Conservation (phyloP, 805 yeast genomes). For the Wickerhamiella dianesei region DNA sequence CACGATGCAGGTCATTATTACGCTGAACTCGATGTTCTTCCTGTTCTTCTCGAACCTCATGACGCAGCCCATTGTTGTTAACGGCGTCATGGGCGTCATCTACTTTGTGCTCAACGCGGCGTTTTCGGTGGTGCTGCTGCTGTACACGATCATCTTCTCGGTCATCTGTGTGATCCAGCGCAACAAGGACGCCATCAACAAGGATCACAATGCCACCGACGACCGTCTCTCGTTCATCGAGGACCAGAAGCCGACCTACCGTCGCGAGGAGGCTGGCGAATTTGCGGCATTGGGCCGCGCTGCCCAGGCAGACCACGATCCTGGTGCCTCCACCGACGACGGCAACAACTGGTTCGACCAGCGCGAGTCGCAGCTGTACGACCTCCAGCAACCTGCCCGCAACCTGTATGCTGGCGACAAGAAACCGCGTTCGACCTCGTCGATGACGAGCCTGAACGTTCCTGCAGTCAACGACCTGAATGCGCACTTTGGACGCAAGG, state of each 20-base stretch:
- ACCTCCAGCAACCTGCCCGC: slow-evolving; percentile 2
- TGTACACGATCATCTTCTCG: slow-evolving; percentile 56
- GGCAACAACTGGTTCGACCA: slow-evolving; percentile 18
- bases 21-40: slow-evolving; percentile 72
- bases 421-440: slow-evolving; percentile 3
- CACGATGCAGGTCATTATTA: slow-evolving; percentile 54
- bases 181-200: slow-evolving; percentile 79
- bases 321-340: slow-evolving; percentile 35
- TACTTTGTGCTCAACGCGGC: slow-evolving; percentile 85
- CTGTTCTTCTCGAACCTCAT: slow-evolving; percentile 74
- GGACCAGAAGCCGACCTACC: slow-evolving; percentile 12
- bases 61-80: slow-evolving; percentile 64
- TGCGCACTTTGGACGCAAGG: neutral
- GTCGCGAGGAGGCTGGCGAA: slow-evolving; percentile 23
- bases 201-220: slow-evolving; percentile 69
- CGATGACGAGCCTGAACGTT: neutral
- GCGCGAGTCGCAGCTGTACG: slow-evolving; percentile 3
- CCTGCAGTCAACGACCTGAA: neutral
- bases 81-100: slow-evolving; percentile 82
- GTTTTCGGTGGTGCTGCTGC: slow-evolving; percentile 58
- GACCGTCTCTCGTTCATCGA: slow-evolving; percentile 72
- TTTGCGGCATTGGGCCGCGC: slow-evolving; percentile 63
- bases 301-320: slow-evolving; percentile 63
- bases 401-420: slow-evolving; percentile 2
- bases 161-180: slow-evolving; percentile 37